phyloP scores from a whole-genome alignment of 2,329 filamentous ascomycete genomes.

The Clarireedia homoeocarpa region DNA sequence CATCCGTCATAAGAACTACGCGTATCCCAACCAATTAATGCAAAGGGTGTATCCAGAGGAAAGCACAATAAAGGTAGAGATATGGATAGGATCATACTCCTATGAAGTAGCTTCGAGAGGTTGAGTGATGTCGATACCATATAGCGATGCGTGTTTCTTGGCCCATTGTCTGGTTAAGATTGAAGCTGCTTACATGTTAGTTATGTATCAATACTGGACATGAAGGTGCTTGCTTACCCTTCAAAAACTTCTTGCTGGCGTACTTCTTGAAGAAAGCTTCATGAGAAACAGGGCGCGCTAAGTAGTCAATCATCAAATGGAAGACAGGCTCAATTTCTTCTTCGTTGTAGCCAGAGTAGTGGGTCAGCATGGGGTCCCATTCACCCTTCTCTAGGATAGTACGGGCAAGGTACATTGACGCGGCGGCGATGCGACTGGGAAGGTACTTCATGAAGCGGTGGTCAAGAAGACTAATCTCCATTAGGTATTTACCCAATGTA shows the following conservation, averaged over 20 bases:
- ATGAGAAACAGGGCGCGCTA: conserved; percentile 80
- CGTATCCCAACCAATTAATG: conserved; percentile 30
- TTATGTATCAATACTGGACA: conserved; percentile 1
- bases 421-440: conserved; percentile 84
- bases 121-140: conserved; percentile 39
- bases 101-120: conserved; percentile 27
- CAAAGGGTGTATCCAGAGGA: conserved; percentile 25
- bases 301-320: conserved; percentile 92
- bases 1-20: conserved; percentile 27
- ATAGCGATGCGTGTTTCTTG: conserved; percentile 62
- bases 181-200: conserved; percentile 53
- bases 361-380: conserved; percentile 83
- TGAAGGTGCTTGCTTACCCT: conserved; percentile 58
- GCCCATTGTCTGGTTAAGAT: conserved; percentile 90
- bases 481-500: conserved; percentile 93
- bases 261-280: conserved; percentile 99
- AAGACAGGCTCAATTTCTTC: conserved; percentile 90
- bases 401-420: conserved; percentile 89
- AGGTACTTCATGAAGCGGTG: conserved; percentile 87
- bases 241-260: conserved; percentile 97
- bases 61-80: conserved; percentile 24
- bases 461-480: conserved; percentile 93
- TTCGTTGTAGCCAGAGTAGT: conserved; percentile 91
- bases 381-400: conserved; percentile 83
- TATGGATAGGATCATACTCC: conserved; percentile 17